phyloP scores from a whole-genome alignment of 169 alveolate species.

The Blepharisma undulans region DNA sequence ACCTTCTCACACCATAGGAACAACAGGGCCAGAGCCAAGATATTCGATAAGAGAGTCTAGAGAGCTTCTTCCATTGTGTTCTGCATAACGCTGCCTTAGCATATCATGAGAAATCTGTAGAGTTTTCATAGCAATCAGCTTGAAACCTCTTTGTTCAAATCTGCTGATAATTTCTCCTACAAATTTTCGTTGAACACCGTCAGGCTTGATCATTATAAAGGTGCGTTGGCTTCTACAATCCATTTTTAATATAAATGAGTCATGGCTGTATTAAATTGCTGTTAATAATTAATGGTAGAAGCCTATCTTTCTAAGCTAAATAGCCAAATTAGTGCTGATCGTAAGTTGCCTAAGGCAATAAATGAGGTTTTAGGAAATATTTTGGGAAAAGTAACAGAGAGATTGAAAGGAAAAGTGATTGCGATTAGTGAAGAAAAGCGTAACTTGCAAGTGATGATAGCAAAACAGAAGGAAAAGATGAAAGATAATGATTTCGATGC shows the following conservation, averaged over 20 bases:
- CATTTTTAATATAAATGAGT: slow-evolving; percentile 26
- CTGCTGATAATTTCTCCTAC: slow-evolving; percentile 94
- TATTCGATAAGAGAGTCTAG: slow-evolving; percentile 90
- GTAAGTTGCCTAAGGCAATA: background rate
- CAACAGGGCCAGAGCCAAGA: slow-evolving; percentile 96
- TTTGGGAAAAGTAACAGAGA: background rate
- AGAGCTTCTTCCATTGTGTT: slow-evolving; percentile 93
- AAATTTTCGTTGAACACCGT: slow-evolving; percentile 97
- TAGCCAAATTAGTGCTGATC: background rate
- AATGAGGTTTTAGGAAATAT: background rate
- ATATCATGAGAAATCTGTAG: slow-evolving; percentile 84
- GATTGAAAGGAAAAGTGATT: background rate
- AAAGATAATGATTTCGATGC: background rate
- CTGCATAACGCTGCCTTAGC: slow-evolving; percentile 95
- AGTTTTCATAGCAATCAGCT: slow-evolving; percentile 94
- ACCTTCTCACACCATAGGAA: slow-evolving; percentile 98
- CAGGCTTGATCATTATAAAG: slow-evolving; percentile 98
- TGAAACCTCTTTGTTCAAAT: slow-evolving; percentile 95
- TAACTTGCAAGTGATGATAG: background rate
- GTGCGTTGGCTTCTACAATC: slow-evolving; percentile 87
- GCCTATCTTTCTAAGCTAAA: background rate
- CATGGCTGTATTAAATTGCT: background rate
- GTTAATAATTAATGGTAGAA: background rate
- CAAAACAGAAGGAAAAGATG: background rate
- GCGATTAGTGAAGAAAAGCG: background rate